Percentiles rank a stretch among this genome's conserved stretches.
These are phyloP conservation scores for Stagonosporopsis tanaceti DNA, from an alignment of 2,329 filamentous ascomycete species.

Conservation along the genomic window DNA sequence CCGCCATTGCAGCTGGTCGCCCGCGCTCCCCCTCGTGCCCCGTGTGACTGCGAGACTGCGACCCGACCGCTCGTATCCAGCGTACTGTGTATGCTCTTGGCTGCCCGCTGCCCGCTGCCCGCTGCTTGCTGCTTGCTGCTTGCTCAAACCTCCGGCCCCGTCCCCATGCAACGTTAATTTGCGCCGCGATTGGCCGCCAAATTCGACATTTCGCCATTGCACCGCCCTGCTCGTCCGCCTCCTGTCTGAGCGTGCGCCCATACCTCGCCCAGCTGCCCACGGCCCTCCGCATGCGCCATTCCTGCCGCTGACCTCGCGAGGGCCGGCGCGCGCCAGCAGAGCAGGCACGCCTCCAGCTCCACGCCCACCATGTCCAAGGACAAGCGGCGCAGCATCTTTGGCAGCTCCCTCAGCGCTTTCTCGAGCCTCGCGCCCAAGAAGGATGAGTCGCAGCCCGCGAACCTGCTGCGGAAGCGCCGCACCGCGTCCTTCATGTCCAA, in stretches of 20 bases:
- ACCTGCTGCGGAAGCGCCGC: constrained; percentile 49
- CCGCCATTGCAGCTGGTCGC: neutral
- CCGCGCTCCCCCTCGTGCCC: no score
- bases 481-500: constrained; percentile 47
- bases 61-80: constrained; percentile 13
- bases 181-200: constrained; percentile 22
- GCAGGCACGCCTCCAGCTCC: constrained; percentile 7
- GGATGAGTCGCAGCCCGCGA: constrained; percentile 47
- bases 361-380: constrained; percentile 46
- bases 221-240: constrained; percentile 2
- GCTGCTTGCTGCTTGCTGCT: neutral
- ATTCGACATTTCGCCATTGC: constrained; percentile 14
- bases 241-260: constrained; percentile 10
- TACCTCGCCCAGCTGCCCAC: constrained; percentile 19
- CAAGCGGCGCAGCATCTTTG: constrained; percentile 50
- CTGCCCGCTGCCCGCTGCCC: neutral
- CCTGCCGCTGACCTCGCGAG: constrained; percentile 38
- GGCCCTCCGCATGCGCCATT: constrained; percentile 32
- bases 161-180: constrained; percentile 20
- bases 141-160: constrained; percentile 13
- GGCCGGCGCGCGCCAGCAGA: constrained; percentile 36
- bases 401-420: constrained; percentile 43
- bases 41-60: neutral
- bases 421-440: constrained; percentile 36
- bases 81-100: neutral